Percentiles rank a stretch among this genome's conserved stretches.
Evolutionary conservation across 2,329 filamentous ascomycete species (phyloP).

Genomic region (Colletotrichum gloeosporioides): DNA sequence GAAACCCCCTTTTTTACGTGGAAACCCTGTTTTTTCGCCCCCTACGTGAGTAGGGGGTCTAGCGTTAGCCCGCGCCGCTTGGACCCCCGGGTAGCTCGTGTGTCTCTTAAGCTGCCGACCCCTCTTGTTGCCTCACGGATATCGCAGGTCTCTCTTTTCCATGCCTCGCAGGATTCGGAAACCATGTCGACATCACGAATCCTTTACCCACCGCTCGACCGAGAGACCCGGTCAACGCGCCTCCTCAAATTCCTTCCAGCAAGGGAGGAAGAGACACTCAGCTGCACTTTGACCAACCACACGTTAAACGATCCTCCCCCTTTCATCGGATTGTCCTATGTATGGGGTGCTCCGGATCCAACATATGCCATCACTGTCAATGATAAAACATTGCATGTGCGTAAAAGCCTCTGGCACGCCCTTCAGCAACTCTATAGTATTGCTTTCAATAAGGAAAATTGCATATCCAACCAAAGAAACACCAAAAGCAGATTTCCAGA

Average conservation of each 20-base stretch:
- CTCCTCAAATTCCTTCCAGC: background rate
- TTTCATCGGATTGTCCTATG: constrained; percentile 29
- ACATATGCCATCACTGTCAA: background rate
- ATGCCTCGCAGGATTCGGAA: background rate
- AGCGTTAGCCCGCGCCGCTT: too few species aligned
- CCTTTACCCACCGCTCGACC: background rate
- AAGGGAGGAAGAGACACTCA: background rate
- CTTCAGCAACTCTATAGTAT: background rate
- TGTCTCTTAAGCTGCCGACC: background rate
- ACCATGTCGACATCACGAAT: background rate
- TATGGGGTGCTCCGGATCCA: constrained; percentile 23
- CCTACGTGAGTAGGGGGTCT: too few species aligned
- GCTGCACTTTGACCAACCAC: background rate
- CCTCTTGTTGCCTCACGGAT: background rate
- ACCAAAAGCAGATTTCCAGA: background rate
- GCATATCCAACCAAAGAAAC: background rate
- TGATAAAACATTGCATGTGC: background rate
- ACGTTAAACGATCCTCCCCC: constrained; percentile 2
- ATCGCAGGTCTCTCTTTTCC: background rate
- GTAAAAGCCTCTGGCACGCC: background rate
- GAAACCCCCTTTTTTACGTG: too few species aligned
- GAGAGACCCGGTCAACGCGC: background rate
- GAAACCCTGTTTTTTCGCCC: too few species aligned
- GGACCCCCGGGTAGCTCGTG: too few species aligned
- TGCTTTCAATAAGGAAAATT: background rate